Percentiles rank a stretch among this genome's conserved stretches.
Evolutionary conservation across 306 rosid species (phyloP).

Genomic region (Inga leiocalycina): DNA sequence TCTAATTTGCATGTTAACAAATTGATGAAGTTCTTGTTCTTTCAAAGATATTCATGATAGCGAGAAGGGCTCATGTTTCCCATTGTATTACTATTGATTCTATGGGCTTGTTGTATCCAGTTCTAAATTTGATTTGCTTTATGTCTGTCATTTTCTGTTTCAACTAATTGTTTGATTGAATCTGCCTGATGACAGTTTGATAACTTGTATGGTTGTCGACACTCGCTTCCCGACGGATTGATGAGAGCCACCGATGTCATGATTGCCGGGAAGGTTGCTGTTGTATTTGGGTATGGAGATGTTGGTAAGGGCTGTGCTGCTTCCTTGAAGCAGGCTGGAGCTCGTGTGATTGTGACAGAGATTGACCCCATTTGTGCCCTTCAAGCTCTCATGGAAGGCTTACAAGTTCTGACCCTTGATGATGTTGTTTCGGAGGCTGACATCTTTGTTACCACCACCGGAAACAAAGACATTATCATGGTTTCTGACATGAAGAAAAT

Average conservation of each 20-base stretch:
- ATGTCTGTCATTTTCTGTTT: neutral
- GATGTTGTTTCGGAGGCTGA: constrained; percentile 71
- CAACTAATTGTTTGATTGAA: neutral
- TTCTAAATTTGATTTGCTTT: neutral
- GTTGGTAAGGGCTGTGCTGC: constrained; percentile 99
- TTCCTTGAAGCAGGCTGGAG: constrained; percentile 91
- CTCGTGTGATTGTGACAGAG: constrained; percentile 90
- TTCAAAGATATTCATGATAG: neutral
- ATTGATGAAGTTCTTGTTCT: neutral
- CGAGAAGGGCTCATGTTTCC: neutral
- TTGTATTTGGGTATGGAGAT: constrained; percentile 90
- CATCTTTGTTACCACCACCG: constrained; percentile 92
- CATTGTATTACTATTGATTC: neutral
- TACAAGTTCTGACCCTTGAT: constrained; percentile 69
- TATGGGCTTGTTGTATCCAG: neutral
- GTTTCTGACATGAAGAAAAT: constrained; percentile 79
- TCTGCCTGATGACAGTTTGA: constrained; percentile 62
- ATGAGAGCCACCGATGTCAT: constrained; percentile 98
- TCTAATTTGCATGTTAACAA: neutral
- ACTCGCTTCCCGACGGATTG: constrained; percentile 96
- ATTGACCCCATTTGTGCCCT: constrained; percentile 98
- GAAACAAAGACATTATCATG: constrained; percentile 98
- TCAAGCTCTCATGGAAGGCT: constrained; percentile 95
- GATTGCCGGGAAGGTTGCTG: constrained; percentile 95
- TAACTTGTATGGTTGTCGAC: constrained; percentile 98